Conservation (phyloP, 306 rosid species). For the Biancaea sappan region DNA sequence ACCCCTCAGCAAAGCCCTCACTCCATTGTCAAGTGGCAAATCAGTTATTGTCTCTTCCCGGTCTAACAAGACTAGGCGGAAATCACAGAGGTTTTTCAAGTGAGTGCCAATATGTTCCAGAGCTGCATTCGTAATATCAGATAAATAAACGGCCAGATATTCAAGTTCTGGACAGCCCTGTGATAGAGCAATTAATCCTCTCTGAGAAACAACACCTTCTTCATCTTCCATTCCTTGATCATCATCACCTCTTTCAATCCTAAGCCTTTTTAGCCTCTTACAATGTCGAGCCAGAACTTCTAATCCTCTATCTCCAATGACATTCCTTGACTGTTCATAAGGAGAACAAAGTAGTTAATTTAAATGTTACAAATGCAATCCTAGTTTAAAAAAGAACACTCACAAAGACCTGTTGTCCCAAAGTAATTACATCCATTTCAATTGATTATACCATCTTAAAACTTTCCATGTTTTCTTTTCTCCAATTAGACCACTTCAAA, state of each 20-base stretch:
- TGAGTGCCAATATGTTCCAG: constrained; percentile 71
- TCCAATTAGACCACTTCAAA: not conserved
- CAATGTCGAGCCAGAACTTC: constrained; percentile 77
- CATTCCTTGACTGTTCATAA: constrained; percentile 80
- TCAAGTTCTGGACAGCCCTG: constrained; percentile 85
- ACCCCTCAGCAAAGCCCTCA: constrained; percentile 71
- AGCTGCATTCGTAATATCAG: constrained; percentile 76
- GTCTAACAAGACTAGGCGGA: constrained; percentile 87
- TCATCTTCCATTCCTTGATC: constrained; percentile 90
- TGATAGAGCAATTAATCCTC: constrained; percentile 83
- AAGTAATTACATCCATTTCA: constrained; percentile 7
- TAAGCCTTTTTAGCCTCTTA: constrained; percentile 75
- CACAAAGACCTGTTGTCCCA: not conserved
- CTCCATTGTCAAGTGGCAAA: constrained; percentile 92
- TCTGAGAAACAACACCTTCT: constrained; percentile 81
- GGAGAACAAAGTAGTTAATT: constrained; percentile 23
- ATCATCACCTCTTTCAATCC: constrained; percentile 95
- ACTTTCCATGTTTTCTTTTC: not conserved
- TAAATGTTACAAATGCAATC: constrained; percentile 4
- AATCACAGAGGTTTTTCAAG: constrained; percentile 75
- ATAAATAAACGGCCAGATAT: constrained; percentile 87
- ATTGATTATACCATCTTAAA: not conserved
- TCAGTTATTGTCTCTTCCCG: constrained; percentile 63
- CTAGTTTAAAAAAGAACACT: not conserved
- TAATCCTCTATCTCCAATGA: constrained; percentile 91